Base-by-base conservation (phyloP, 176 grass and related monocot genomes). In the Bromus sterilis region DNA sequence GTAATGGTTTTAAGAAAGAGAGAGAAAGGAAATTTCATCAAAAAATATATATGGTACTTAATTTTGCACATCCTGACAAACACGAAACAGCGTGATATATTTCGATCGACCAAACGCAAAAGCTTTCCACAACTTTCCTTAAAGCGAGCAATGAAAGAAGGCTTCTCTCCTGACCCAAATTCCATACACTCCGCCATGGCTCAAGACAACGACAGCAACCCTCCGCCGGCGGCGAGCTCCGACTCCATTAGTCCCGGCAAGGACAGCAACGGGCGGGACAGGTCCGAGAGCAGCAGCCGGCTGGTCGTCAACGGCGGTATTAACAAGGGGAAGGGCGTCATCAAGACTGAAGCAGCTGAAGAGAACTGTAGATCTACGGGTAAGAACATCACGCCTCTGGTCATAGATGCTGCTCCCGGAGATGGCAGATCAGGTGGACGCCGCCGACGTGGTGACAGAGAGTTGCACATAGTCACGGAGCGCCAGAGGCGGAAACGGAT, bases 401-500 rank as follows among this genome's bases (percentile, higher is more conserved):
- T 6, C 23, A 6, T 44, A 28, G 23, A n/a, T n/a, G n/a, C n/a
- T 42, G 56, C 67, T 7, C 66, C 33, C 78, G 51, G 42, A 8
- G 34, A n/a, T 28, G 11, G 18, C 8, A 21, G 37, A 31, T 46
- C 26, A 49, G 42, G 70, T 16, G 30, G 11, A 57, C 44, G 40
- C 56, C 4, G 69, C 4, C 44, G 40, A 42, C 4, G 69, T 3
- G 11, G 70, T 41, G n/a, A 46, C 35, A 2, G 35, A 24, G 56
- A 75, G 48, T 33, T 37, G 55, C 89, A 89, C 69, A 71, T 79
- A 11, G 12, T 75, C 46, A 78, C 83, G 0, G 89, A 94, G 73
- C 80, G 86, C 20, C 81, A 89, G 77, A 77, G 89, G 41, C 67
- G 92, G 42, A 87, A 41, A 62, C 66, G 57, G 80, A 86, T 91